Conservation (phyloP, 768 basidiomycete genomes). For the Tricholoma matsutake region DNA sequence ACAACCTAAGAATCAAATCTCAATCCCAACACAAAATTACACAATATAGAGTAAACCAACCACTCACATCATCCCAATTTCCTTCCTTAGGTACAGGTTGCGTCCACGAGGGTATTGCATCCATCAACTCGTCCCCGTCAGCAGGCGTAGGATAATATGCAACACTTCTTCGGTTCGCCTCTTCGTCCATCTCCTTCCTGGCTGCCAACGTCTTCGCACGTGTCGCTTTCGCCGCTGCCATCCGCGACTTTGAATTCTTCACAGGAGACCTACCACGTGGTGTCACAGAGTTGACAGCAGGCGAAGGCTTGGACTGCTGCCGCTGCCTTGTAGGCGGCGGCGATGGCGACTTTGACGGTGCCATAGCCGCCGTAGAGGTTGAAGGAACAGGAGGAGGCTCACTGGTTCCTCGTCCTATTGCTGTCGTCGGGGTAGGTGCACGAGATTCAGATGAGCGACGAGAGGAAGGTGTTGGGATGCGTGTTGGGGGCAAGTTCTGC, state of each 20-base stretch:
- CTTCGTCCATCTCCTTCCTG: conserved; percentile 39
- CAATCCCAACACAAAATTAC: conserved; percentile 2
- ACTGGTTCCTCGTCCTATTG: conserved; percentile 30
- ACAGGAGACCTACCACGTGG: conserved; percentile 32
- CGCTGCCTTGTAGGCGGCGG: conserved; percentile 25
- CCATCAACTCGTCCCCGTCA: conserved; percentile 46
- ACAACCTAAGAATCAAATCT: conserved; percentile 53
- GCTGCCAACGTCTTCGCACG: conserved; percentile 40
- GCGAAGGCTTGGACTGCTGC: conserved; percentile 27
- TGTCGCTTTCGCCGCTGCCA: conserved; percentile 29
- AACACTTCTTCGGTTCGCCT: conserved; percentile 51
- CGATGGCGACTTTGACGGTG: conserved; percentile 10
- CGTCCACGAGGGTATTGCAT: conserved; percentile 84
- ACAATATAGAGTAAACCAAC: conserved; percentile 16
- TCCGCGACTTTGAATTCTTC: conserved; percentile 21
- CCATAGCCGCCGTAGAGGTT: conserved; percentile 24
- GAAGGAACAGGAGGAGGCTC: conserved; percentile 38
- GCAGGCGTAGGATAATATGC: conserved; percentile 64
- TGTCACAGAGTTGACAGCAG: conserved; percentile 20
- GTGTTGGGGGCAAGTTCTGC: conserved; percentile 28
- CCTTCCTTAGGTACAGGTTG: conserved; percentile 64
- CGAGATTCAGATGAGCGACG: conserved; percentile 47
- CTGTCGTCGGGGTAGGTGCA: conserved; percentile 39
- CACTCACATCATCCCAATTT: conserved; percentile 79
- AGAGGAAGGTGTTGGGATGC: conserved; percentile 40